phyloP scores from a whole-genome alignment of 805 yeast species.

The Barnettozyma sp. region DNA sequence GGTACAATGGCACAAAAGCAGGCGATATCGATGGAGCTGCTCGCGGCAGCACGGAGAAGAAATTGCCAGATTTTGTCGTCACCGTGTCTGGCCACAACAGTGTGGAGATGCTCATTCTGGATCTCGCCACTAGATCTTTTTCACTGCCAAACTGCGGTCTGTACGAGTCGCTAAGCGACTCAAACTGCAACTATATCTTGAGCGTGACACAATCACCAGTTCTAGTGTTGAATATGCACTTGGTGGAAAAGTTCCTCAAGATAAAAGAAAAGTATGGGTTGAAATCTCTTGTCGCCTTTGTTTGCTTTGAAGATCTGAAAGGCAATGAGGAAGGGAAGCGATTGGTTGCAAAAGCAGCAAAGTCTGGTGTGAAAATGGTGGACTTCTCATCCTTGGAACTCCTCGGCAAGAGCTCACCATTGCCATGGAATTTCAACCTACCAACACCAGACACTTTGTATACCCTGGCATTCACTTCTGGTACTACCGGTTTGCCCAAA shows the following conservation, averaged over 20 bases:
- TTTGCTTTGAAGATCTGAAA: conserved; percentile 15
- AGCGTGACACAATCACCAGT: conserved; percentile 46
- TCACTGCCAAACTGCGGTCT: conserved; percentile 37
- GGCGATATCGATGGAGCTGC: too few relatives aligned
- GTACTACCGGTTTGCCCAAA: conserved; percentile 68
- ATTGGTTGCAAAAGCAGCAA: conserved; percentile 4
- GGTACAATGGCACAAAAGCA: conserved; percentile 9
- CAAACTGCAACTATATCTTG: conserved; percentile 46
- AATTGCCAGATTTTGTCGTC: conserved; percentile 36
- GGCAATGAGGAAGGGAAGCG: conserved; percentile 1
- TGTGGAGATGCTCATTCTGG: conserved; percentile 51
- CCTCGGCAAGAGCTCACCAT: conserved; percentile 27
- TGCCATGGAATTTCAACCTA: conserved; percentile 23
- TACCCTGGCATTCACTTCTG: conserved; percentile 61
- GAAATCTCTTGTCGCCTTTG: conserved; percentile 10
- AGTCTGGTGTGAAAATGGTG: conserved; percentile 28
- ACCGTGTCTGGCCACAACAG: conserved; percentile 44
- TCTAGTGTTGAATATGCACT: conserved; percentile 38
- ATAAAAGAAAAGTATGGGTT: conserved; percentile 31
- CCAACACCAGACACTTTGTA: conserved; percentile 43
- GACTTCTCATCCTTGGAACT: conserved; percentile 27
- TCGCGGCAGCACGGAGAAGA: too few relatives aligned
- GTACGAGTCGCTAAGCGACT: conserved; percentile 40
- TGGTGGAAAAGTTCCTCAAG: conserved; percentile 34
- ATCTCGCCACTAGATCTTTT: conserved; percentile 48